Conservation (phyloP, 495 filamentous ascomycete genomes). For the Penicillium tannophilum region DNA sequence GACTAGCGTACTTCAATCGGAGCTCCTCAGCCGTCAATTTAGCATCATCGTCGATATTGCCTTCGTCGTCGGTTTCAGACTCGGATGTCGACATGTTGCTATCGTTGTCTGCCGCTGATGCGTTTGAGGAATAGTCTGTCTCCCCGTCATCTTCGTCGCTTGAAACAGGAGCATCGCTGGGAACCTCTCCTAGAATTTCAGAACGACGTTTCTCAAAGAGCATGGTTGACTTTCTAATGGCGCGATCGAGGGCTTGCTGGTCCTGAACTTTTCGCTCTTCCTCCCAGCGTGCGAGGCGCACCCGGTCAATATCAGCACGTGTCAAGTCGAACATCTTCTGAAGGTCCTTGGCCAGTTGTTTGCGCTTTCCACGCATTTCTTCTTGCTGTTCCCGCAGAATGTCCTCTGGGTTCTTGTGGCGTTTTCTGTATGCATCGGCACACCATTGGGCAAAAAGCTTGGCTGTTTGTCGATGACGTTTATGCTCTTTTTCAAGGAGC, state of each 20-base stretch:
- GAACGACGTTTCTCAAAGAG: slow-evolving; percentile 57
- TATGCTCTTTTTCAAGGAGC: slow-evolving; percentile 74
- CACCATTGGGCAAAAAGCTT: slow-evolving; percentile 49
- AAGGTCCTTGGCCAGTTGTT: slow-evolving; percentile 68
- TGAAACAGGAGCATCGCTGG: slow-evolving; percentile 43
- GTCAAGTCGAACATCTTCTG: slow-evolving; percentile 79
- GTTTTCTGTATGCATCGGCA: slow-evolving; percentile 49
- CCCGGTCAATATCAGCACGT: slow-evolving; percentile 70
- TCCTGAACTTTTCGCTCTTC: slow-evolving; percentile 80
- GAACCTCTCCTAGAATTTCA: slow-evolving; percentile 50
- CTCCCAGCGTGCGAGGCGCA: slow-evolving; percentile 75
- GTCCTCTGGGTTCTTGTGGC: slow-evolving; percentile 47
- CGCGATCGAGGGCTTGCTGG: slow-evolving; percentile 79
- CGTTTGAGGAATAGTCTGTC: slow-evolving; percentile 41
- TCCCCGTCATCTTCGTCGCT: slow-evolving; percentile 54
- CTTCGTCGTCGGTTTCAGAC: slow-evolving; percentile 45
- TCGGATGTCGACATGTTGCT: slow-evolving; percentile 69
- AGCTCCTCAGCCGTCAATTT: slow-evolving; percentile 78
- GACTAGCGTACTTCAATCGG: slow-evolving; percentile 72
- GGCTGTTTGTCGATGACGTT: slow-evolving; percentile 61
- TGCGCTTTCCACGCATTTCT: slow-evolving; percentile 60
- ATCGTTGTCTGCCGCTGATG: slow-evolving; percentile 53
- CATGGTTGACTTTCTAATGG: slow-evolving; percentile 69
- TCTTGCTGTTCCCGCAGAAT: slow-evolving; percentile 52
- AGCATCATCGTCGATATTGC: slow-evolving; percentile 65